These are phyloP conservation scores for Monoraphidium neglectum DNA, from an alignment of 139 green algal genomes.

Conservation along the genomic window DNA sequence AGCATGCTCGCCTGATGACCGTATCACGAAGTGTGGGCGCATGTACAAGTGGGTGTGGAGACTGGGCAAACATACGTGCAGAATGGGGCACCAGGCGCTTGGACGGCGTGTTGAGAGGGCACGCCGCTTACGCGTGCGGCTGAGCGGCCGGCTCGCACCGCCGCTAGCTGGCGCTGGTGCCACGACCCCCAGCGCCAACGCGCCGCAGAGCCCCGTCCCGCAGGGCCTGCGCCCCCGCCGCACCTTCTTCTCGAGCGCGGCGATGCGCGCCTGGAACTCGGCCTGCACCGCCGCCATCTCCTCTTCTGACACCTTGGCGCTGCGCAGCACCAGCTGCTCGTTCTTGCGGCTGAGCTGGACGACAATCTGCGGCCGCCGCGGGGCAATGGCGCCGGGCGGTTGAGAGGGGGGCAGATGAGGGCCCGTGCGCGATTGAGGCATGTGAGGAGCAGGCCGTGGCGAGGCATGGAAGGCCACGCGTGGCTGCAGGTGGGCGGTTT, in stretches of 20 bases:
- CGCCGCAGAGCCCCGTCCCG: no score
- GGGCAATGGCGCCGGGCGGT: no score
- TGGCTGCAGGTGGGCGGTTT: no score
- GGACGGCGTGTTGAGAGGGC: background rate
- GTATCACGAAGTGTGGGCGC: background rate
- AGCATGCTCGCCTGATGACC: background rate
- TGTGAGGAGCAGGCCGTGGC: background rate
- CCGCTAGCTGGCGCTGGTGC: background rate
- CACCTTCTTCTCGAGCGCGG: constrained; percentile 45
- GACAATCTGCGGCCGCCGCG: constrained; percentile 26
- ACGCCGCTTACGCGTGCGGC: background rate
- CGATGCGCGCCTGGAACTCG: constrained; percentile 66
- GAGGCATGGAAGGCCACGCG: no score
- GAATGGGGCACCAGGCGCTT: background rate
- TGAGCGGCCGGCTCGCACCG: background rate
- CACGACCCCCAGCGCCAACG: background rate
- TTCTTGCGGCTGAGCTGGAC: constrained; percentile 60
- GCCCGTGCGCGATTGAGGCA: no score
- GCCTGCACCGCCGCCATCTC: constrained; percentile 47
- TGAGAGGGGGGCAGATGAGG: no score
- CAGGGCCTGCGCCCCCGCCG: no score
- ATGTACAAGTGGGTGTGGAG: no score
- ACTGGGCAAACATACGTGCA: background rate
- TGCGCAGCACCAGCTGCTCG: constrained; percentile 70
- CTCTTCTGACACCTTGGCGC: constrained; percentile 36